Base-by-base conservation (phyloP, 257 asterid genomes). In the Nicotiana tabacum region DNA sequence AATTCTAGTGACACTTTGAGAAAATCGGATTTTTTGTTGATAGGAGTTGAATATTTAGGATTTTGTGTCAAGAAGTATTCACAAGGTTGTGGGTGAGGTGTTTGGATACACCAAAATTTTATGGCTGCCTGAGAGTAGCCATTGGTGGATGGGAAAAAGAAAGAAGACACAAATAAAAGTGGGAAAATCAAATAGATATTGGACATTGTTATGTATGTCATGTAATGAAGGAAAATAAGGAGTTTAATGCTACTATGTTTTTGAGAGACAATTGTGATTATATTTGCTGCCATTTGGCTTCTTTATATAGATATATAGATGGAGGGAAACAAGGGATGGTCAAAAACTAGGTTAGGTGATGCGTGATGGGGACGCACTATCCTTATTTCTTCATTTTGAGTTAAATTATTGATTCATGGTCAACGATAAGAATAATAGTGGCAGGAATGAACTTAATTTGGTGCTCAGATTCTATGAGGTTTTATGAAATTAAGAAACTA, bases 11-110 rank as follows among this genome's bases (percentile, higher is more conserved):
- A 90, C 2, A 88, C 24, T 27, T 85, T 90, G 4, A 92, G 85
- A 82, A 94, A 94, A 61, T 96, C 98, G 2, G 95, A 67, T 39
- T 90, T 91, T 6, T 83, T 79, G 24, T 86, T 88, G 12, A 92
- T 89, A 0, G 95, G 89, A 11, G 64, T 18, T 0, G 57, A 57
- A 80, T 89, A 86, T 43, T 91, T 91, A 37, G 91, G 91, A 86
- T 87, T 84, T 4, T 89, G 87, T 0, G 91, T 66, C 21, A 93
- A 29, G 87, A 81, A 92, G 32, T 92, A 89, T 61, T 93, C 97
- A 9, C 99, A 93, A 1, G 93, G 89, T 64, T 85, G 76, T 1
- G 98, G 98, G 81, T 93, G 32, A 0, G 98, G 99, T 5, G 97
- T 95, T 89, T 88, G 90, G 68, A 85, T 86, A 81, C 99, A 95